Evolutionary conservation across 2,329 filamentous ascomycete species (phyloP).

Genomic region (Fusarium sp.): DNA sequence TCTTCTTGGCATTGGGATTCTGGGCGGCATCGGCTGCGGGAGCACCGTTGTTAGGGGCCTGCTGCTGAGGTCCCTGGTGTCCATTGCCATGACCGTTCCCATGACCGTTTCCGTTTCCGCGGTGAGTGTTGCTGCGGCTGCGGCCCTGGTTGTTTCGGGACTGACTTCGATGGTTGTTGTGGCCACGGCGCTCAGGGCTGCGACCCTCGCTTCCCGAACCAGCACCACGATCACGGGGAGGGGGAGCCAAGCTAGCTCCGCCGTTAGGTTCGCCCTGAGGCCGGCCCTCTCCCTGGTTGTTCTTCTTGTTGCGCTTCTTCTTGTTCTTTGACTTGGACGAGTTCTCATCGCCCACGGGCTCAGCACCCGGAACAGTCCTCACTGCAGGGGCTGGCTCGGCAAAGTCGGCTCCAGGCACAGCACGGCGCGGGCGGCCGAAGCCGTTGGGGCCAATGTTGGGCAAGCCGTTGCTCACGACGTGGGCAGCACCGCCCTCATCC

Average conservation of each 20-base stretch:
- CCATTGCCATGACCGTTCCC: conserved; percentile 32
- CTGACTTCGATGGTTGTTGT: conserved; percentile 59
- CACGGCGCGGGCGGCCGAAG: conserved; percentile 80
- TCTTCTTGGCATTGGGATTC: conserved; percentile 91
- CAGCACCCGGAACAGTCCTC: conserved; percentile 73
- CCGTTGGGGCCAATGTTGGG: conserved; percentile 78
- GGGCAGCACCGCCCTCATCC: conserved; percentile 93
- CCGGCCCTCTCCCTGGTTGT: conserved; percentile 79
- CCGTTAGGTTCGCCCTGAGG: conserved; percentile 55
- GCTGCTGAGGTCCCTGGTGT: conserved; percentile 39
- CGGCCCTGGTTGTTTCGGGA: conserved; percentile 63
- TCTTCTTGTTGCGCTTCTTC: conserved; percentile 96
- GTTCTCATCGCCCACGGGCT: conserved; percentile 75
- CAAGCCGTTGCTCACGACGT: conserved; percentile 81
- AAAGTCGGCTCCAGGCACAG: conserved; percentile 87
- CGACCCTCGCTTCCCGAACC: conserved; percentile 63
- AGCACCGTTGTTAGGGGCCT: conserved; percentile 55
- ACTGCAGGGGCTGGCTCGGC: conserved; percentile 73
- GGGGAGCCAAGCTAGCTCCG: conserved; percentile 60
- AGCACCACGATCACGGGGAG: conserved; percentile 50
- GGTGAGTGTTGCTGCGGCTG: conserved; percentile 63
- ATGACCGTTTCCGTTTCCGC: conserved; percentile 38
- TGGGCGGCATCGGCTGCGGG: conserved; percentile 59
- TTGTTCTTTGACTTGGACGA: conserved; percentile 94
- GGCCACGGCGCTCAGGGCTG: conserved; percentile 72